Evolutionary conservation across 2,329 filamentous ascomycete species (phyloP).

Genomic region (Aspergillus uvarum): DNA sequence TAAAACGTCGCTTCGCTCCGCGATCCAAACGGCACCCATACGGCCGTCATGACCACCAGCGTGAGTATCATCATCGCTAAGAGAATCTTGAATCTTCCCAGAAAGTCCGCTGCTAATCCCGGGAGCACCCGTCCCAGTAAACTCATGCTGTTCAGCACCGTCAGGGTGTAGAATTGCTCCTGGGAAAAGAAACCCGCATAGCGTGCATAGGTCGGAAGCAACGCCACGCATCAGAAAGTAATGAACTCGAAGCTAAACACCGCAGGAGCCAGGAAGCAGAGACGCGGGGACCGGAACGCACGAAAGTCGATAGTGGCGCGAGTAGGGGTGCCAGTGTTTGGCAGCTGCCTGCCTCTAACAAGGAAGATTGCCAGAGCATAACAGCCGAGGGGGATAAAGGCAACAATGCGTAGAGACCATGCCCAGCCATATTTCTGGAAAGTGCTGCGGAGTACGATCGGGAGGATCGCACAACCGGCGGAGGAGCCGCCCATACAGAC

Average conservation of each 20-base stretch:
- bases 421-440: constrained; percentile 33
- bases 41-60: constrained; percentile 41
- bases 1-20: constrained; percentile 43
- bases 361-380: constrained; percentile 32
- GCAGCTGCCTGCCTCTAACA: constrained; percentile 34
- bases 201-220: constrained; percentile 48
- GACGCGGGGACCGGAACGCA: constrained; percentile 44
- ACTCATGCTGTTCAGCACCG: constrained; percentile 47
- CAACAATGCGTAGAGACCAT: constrained; percentile 39
- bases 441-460: constrained; percentile 33
- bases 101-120: constrained; percentile 44
- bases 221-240: constrained; percentile 49
- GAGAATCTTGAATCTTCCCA: constrained; percentile 51
- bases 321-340: constrained; percentile 22
- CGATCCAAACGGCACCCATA: constrained; percentile 48
- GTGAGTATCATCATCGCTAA: constrained; percentile 38
- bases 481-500: constrained; percentile 43
- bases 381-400: constrained; percentile 38
- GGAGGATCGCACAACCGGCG: constrained; percentile 39
- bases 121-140: constrained; percentile 47
- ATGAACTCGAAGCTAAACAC: constrained; percentile 52
- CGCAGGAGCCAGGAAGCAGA: constrained; percentile 44
- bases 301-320: constrained; percentile 40
- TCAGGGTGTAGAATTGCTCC: constrained; percentile 47
- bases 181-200: constrained; percentile 37